Evolutionary conservation across 208 protist genomes (phyloP).

Genomic region (Wallacemonas sp.): DNA sequence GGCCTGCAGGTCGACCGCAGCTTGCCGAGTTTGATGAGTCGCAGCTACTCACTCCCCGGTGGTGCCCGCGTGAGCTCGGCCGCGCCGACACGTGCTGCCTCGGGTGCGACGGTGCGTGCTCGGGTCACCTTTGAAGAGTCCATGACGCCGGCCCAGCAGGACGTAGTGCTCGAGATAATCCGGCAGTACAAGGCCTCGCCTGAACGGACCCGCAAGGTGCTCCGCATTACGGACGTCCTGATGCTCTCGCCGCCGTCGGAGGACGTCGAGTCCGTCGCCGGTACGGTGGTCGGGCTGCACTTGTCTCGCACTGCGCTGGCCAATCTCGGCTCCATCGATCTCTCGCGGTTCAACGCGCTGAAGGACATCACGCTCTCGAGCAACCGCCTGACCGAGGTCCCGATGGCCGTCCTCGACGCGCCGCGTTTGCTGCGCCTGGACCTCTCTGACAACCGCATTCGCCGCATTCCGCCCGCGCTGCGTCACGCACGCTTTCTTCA

Average conservation of each 20-base stretch:
- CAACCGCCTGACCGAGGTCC: conserved; percentile 62
- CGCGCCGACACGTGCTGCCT: neutral
- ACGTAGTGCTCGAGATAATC: conserved; percentile 9
- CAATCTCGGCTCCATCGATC: conserved; percentile 27
- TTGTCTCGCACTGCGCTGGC: conserved; percentile 49
- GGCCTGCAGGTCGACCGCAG: conserved; percentile 8
- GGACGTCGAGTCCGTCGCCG: conserved; percentile 28
- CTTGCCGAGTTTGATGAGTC: conserved; percentile 13
- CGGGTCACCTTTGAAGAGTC: neutral
- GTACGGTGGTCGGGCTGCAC: conserved; percentile 23
- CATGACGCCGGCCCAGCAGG: conserved; percentile 2
- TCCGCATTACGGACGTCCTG: conserved; percentile 26
- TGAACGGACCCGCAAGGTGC: conserved; percentile 5
- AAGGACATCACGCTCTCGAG: conserved; percentile 55
- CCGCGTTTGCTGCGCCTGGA: conserved; percentile 65
- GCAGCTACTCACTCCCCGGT: conserved; percentile 1
- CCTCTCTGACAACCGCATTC: conserved; percentile 74
- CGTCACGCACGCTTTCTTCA: conserved; percentile 42
- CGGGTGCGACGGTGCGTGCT: neutral
- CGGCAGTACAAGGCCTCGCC: neutral
- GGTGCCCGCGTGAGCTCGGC: neutral
- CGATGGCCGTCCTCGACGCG: conserved; percentile 53
- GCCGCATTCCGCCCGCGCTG: conserved; percentile 41
- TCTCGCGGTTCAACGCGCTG: conserved; percentile 43
- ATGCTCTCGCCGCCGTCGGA: conserved; percentile 19